Evolutionary conservation across 495 filamentous ascomycete genomes (phyloP), one percentile per base, ranked within the genome.

Genomic region (Podospora bellae-mahoneyi): DNA sequence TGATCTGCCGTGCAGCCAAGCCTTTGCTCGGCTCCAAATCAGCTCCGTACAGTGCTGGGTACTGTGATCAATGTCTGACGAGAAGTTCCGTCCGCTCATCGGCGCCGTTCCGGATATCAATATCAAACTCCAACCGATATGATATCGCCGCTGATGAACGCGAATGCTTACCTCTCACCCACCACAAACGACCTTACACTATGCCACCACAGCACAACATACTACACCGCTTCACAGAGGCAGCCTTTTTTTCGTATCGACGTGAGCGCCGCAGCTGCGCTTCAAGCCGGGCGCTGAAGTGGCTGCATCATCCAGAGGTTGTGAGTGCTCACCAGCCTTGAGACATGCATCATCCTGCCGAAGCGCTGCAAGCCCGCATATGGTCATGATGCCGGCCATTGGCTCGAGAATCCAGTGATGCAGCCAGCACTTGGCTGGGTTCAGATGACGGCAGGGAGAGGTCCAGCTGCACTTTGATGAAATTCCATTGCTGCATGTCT

Each of bases 291-390:
- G 59, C 32, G 32, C 32, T 32, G 61, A 32, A 63, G 61, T 39
- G 65, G 65, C 65, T 67, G 58, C 65, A 67, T 27, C 34, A 61
- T 32, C 60, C 18, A 19, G 70, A 72, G 67, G 70, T 69, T 59
- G 70, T 57, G 59, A 9, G 54, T 63, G 61, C 61, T 63, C 32
- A 32, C 32, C 67, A 60, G 66, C 65, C 68, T 19, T 72, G 70
- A 74, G 72, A 74, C 72, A 74, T 74, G 67, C 72, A 72, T 53
- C 23, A 39, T 70, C 68, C 68, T 73, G 71, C 71, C 57, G 71
- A 70, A 71, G 72, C 66, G 70, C 73, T 74, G 68, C 66, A 53
- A 67, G n/a, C 57, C 16, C 58, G 39, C 28, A 30, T 23, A 10
- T 64, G n/a, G 13, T 54, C 23, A 60, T 65, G 23, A 23, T 23